Conservation (phyloP, 148 eudicot genomes). For the Vaccinium vitisidaea region DNA sequence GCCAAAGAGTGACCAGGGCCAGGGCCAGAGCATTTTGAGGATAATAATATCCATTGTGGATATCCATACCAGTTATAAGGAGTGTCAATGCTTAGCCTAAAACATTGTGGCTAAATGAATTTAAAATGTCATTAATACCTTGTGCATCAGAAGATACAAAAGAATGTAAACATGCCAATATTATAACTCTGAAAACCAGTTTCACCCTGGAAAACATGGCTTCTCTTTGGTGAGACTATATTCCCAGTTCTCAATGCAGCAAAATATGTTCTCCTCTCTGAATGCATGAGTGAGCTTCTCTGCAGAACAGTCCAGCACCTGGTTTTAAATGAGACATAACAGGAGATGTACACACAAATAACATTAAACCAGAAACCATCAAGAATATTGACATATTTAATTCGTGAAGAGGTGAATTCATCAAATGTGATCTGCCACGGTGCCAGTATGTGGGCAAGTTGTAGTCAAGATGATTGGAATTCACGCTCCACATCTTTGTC, state of each 20-base stretch:
- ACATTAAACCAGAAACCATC: background rate
- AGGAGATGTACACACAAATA: background rate
- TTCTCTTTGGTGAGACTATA: background rate
- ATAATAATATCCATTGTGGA: no score
- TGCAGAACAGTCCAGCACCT: conserved; percentile 22
- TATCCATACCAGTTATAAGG: background rate
- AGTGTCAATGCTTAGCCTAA: background rate
- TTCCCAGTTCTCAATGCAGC: conserved; percentile 7
- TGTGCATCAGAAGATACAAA: conserved; percentile 53
- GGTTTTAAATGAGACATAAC: background rate
- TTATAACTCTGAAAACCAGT: conserved; percentile 33
- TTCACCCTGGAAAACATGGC: conserved; percentile 34
- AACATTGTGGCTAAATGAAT: background rate
- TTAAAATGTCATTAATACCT: conserved; percentile 40
- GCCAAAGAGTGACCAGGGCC: background rate
- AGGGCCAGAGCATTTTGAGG: background rate
- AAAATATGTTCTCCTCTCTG: conserved; percentile 10
- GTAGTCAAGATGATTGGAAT: background rate
- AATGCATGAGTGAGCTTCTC: conserved; percentile 11
- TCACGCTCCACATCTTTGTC: background rate
- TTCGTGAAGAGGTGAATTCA: background rate
- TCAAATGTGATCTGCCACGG: background rate
- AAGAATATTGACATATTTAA: background rate
- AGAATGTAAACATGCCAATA: conserved; percentile 38
- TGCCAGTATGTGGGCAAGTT: background rate